Evolutionary conservation across 441 rosid species (phyloP).

Genomic region (Erodium trifolium): DNA sequence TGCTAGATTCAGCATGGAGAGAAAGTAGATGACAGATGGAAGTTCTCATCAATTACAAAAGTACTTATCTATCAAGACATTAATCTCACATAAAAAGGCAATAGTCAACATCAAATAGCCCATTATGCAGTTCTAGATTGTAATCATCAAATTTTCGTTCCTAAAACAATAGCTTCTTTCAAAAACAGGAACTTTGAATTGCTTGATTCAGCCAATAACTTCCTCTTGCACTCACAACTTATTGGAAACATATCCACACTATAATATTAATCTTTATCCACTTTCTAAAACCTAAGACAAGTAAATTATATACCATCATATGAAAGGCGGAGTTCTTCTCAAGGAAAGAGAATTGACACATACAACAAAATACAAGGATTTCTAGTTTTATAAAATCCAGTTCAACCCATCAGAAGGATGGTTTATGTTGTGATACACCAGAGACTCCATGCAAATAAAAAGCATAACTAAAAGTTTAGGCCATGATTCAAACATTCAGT

Average conservation of each 20-base stretch:
- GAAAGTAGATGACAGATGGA: background rate
- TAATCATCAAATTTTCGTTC: background rate
- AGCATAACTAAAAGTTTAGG: background rate
- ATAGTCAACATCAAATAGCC: background rate
- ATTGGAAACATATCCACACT: background rate
- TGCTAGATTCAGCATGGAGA: background rate
- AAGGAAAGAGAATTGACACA: no score
- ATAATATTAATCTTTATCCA: background rate
- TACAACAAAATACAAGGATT: no score
- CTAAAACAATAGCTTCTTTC: background rate
- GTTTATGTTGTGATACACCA: background rate
- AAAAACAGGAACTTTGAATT: background rate
- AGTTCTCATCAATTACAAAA: background rate
- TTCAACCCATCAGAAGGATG: background rate
- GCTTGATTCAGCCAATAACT: background rate
- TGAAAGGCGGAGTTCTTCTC: no score
- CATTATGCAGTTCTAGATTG: background rate
- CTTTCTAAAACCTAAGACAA: background rate
- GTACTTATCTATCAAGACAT: background rate
- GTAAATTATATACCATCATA: background rate
- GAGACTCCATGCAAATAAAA: background rate
- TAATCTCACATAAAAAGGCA: background rate
- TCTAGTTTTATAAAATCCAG: no score
- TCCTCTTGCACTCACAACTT: background rate
- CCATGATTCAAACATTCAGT: background rate